These are phyloP conservation scores for Limnomonas spitsbergensis DNA, from an alignment of 139 green algal species.

Conservation along the genomic window DNA sequence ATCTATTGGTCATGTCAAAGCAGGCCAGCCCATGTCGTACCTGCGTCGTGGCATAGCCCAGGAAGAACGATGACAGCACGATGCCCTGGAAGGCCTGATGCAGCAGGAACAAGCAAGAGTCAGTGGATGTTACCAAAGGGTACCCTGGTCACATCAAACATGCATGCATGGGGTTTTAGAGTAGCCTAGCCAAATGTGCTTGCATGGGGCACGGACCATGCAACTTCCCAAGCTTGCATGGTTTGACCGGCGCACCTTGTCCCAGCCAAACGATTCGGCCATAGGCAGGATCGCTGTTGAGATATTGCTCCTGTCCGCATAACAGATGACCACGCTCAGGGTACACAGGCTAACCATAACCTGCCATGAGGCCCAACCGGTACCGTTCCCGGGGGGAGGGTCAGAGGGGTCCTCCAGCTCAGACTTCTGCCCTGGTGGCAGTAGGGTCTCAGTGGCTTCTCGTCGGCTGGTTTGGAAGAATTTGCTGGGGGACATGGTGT, in stretches of 20 bases:
- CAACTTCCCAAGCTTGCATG: no score
- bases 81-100: conserved; percentile 54
- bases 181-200: no score
- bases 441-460: neutral
- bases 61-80: conserved; percentile 74
- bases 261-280: conserved; percentile 65
- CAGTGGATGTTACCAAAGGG: no score
- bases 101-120: neutral
- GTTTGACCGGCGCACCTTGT: conserved; percentile 18
- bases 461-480: neutral
- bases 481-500: neutral
- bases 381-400: no score
- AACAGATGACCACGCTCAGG: conserved; percentile 69
- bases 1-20: no score
- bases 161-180: no score
- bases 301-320: conserved; percentile 70
- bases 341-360: conserved; percentile 56
- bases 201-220: no score
- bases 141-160: no score
- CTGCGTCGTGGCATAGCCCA: conserved; percentile 70
- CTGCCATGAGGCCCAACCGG: conserved; percentile 22
- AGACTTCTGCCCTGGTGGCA: neutral
- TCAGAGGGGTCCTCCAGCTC: neutral
- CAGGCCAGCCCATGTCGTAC: no score
- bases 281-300: conserved; percentile 74